Percentiles rank a stretch among this genome's conserved stretches.
Conservation (phyloP, 371 early-diverging fungal species). For the Lichtheimia ramosa region DNA sequence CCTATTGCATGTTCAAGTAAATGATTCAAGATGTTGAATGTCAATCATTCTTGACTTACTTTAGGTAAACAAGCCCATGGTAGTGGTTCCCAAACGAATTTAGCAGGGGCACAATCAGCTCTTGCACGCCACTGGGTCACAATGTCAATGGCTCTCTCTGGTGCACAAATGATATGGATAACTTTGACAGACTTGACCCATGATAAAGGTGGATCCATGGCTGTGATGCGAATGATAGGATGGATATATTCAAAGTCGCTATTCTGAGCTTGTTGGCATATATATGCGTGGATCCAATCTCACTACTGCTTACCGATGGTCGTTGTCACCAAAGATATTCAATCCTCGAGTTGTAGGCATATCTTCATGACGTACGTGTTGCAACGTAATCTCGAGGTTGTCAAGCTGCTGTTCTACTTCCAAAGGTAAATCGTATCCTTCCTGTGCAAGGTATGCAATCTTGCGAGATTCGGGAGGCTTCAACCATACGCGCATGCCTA, state of each 20-base stretch:
- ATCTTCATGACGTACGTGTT: conserved; percentile 22
- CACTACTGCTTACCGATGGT: conserved; percentile 31
- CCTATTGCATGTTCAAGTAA: conserved; percentile 1
- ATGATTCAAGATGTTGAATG: background rate
- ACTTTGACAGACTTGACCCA: conserved; percentile 36
- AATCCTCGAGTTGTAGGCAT: conserved; percentile 43
- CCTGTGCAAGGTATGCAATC: conserved; percentile 43
- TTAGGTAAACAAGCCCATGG: conserved; percentile 44
- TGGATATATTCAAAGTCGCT: conserved; percentile 49
- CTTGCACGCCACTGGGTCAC: conserved; percentile 31
- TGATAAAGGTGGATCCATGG: conserved; percentile 33
- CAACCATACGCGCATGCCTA: conserved; percentile 49
- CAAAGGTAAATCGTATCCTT: conserved; percentile 39
- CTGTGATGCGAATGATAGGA: conserved; percentile 40
- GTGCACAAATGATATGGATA: conserved; percentile 40
- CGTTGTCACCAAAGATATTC: conserved; percentile 41
- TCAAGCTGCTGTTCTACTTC: conserved; percentile 26
- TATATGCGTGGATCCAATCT: background rate
- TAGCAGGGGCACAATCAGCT: conserved; percentile 6
- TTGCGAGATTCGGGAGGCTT: conserved; percentile 16
- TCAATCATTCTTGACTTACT: conserved; percentile 6
- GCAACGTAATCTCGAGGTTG: conserved; percentile 27
- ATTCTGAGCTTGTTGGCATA: background rate
- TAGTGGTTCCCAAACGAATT: conserved; percentile 50
- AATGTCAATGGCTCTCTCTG: conserved; percentile 39